phyloP scores from a whole-genome alignment of 164 flowering plant genomes.

The Umbellularia californica region DNA sequence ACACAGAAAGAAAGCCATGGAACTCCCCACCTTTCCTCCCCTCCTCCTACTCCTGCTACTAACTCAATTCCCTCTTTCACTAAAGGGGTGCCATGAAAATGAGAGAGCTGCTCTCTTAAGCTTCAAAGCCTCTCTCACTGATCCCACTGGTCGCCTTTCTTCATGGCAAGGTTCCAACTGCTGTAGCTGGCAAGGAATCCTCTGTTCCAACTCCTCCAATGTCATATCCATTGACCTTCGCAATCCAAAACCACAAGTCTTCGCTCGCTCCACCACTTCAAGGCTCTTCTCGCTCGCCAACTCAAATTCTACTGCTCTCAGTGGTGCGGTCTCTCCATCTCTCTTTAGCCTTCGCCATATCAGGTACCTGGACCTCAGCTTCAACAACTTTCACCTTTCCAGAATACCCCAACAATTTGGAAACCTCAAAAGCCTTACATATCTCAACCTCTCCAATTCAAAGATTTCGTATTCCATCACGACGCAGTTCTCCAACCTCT shows the following conservation, averaged over 20 bases:
- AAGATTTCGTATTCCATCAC: slow-evolving; percentile 10
- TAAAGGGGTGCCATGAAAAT: slow-evolving; percentile 4
- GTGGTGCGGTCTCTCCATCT: slow-evolving; percentile 16
- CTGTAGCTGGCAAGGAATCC: slow-evolving; percentile 22
- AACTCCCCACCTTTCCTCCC: background rate
- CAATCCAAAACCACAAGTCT: slow-evolving; percentile 5
- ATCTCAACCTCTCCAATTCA: slow-evolving; percentile 11
- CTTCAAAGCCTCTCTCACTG: slow-evolving; percentile 16
- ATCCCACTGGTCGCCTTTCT: slow-evolving; percentile 10
- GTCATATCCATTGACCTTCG: slow-evolving; percentile 8
- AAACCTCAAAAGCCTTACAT: slow-evolving; percentile 10
- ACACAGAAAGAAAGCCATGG: slow-evolving; percentile 1
- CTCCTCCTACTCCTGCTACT: background rate
- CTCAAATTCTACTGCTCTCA: slow-evolving; percentile 9
- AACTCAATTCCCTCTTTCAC: background rate
- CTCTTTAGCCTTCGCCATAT: slow-evolving; percentile 17
- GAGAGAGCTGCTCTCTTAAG: slow-evolving; percentile 18
- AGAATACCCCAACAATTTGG: slow-evolving; percentile 7
- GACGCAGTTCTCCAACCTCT: slow-evolving; percentile 17
- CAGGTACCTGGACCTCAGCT: slow-evolving; percentile 18
- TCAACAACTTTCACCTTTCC: slow-evolving; percentile 17
- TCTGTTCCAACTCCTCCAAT: slow-evolving; percentile 13
- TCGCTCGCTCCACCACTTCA: background rate
- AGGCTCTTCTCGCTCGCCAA: background rate
- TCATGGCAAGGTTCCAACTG: slow-evolving; percentile 21